Conservation (phyloP, 805 yeast genomes). For the Metschnikowia vanudenii region DNA sequence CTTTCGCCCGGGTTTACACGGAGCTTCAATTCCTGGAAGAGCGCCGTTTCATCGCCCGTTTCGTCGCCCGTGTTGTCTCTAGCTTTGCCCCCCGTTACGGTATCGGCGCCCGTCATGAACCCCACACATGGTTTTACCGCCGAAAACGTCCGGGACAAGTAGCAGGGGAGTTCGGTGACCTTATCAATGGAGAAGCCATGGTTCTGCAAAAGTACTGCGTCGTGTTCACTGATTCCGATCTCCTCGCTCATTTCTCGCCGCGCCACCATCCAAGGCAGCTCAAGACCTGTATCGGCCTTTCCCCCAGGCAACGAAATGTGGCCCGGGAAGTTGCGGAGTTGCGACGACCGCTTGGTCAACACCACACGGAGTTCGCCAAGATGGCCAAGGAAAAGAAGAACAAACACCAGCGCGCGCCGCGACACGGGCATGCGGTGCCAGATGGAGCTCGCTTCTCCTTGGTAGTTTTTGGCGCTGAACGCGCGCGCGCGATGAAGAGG, state of each 20-base stretch:
- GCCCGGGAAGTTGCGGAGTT: constrained; percentile 74
- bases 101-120: constrained; percentile 43
- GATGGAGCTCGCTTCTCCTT: constrained; percentile 33
- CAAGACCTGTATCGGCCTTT: constrained; percentile 68
- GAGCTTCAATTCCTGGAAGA: constrained; percentile 35
- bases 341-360: constrained; percentile 72
- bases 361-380: constrained; percentile 75
- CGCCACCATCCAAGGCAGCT: constrained; percentile 69
- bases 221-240: constrained; percentile 63
- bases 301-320: constrained; percentile 95
- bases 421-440: constrained; percentile 66
- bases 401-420: constrained; percentile 77
- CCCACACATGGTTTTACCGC: constrained; percentile 84
- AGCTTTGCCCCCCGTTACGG: no score
- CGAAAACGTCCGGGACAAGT: constrained; percentile 74
- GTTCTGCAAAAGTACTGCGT: constrained; percentile 40
- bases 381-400: constrained; percentile 69
- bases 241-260: constrained; percentile 87
- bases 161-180: constrained; percentile 68
- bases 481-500: constrained; percentile 5
- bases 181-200: constrained; percentile 61
- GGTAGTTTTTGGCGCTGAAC: constrained; percentile 28
- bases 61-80: no score
- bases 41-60: constrained; percentile 20
- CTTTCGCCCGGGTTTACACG: constrained; percentile 75